Evolutionary conservation across 768 basidiomycete species (phyloP).

Genomic region (Agaricus blazei): DNA sequence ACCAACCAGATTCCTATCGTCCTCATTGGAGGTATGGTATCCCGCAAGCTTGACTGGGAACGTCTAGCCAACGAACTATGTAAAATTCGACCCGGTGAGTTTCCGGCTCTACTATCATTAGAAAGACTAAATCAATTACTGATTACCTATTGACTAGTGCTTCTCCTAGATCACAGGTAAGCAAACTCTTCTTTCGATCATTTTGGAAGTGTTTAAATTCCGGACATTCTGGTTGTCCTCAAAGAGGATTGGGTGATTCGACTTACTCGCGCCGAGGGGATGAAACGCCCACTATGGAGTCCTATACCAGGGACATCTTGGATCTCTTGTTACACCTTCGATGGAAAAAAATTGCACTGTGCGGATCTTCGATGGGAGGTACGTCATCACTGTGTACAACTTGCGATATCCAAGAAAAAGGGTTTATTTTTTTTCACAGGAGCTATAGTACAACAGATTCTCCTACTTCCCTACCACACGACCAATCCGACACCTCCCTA

Average conservation of each 20-base stretch:
- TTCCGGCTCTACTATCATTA: no score
- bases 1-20: slow-evolving; percentile 28
- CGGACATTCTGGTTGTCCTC: no score
- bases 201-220: background rate
- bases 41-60: slow-evolving; percentile 35
- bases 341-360: slow-evolving; percentile 38
- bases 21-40: slow-evolving; percentile 36
- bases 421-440: slow-evolving; percentile 19
- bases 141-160: slow-evolving; percentile 21
- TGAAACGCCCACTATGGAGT: slow-evolving; percentile 38
- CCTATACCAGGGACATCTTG: slow-evolving; percentile 40
- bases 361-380: slow-evolving; percentile 52
- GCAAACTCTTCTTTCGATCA: background rate
- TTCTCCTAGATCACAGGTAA: slow-evolving; percentile 34
- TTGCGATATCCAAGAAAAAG: no score
- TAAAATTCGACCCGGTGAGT: slow-evolving; percentile 33
- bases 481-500: slow-evolving; percentile 26
- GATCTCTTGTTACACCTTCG: slow-evolving; percentile 28
- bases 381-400: slow-evolving; percentile 8
- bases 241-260: slow-evolving; percentile 44
- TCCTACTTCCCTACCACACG: slow-evolving; percentile 33
- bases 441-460: slow-evolving; percentile 36
- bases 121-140: background rate
- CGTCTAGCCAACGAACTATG: slow-evolving; percentile 28
- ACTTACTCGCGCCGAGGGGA: slow-evolving; percentile 22